These are phyloP conservation scores for Debaryomyces fabryi DNA, from an alignment of 1,139 yeast genomes.

Conservation along the genomic window DNA sequence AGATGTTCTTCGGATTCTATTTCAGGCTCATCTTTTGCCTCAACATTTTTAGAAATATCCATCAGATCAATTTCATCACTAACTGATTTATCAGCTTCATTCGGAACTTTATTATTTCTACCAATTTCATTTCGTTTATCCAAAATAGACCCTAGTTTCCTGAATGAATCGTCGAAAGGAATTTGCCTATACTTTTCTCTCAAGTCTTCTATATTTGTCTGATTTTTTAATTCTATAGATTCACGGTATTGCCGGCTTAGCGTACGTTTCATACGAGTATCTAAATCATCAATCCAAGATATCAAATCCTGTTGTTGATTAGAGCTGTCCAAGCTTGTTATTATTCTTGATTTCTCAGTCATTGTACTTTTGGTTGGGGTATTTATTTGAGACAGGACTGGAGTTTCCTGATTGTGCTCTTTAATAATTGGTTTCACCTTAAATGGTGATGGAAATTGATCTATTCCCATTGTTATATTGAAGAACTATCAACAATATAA, in stretches of 20 bases:
- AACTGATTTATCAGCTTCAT: not conserved
- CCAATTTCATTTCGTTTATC: not conserved
- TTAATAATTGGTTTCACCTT: conserved; percentile 11
- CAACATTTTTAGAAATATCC: not conserved
- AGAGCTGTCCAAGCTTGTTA: not conserved
- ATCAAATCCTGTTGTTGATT: conserved; percentile 39
- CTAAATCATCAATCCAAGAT: conserved; percentile 55
- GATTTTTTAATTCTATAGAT: conserved; percentile 33
- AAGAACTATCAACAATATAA: not conserved
- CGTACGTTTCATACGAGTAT: conserved; percentile 42
- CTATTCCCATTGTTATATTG: conserved; percentile 8
- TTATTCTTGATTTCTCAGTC: not conserved
- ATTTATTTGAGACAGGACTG: conserved; percentile 1
- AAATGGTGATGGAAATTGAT: conserved; percentile 21
- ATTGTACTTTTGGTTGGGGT: not conserved
- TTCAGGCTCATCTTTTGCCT: conserved; percentile 6
- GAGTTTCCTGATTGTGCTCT: conserved; percentile 13
- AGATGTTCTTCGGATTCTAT: not conserved
- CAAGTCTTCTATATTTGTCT: conserved; percentile 31
- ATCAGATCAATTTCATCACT: not conserved
- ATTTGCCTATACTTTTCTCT: conserved; percentile 28
- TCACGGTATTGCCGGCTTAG: conserved; percentile 42
- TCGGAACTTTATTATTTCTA: not conserved
- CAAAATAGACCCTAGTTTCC: not conserved
- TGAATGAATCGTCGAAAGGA: conserved; percentile 43